These are phyloP conservation scores for Teunomyces kruisii DNA, from an alignment of 805 yeast species.

Conservation along the genomic window DNA sequence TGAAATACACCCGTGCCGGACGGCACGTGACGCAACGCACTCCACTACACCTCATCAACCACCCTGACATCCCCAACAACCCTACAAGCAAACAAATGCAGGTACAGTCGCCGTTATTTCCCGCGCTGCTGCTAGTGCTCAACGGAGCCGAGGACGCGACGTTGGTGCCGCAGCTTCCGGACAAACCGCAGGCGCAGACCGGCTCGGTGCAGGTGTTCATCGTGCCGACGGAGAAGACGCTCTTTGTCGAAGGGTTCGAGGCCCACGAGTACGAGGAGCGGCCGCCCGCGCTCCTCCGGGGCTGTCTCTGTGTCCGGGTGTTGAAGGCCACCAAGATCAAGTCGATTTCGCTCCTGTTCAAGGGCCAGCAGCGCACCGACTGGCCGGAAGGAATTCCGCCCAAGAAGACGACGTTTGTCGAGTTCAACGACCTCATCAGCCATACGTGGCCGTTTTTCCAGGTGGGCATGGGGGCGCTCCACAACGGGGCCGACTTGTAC, in stretches of 20 bases:
- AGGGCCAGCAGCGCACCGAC: conserved; percentile 75
- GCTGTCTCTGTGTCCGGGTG: conserved; percentile 69
- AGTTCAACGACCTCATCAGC: conserved; percentile 61
- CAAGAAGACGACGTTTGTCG: conserved; percentile 64
- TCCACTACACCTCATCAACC: not conserved
- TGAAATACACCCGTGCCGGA: no score
- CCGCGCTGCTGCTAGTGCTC: conserved; percentile 19
- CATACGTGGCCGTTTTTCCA: conserved; percentile 92
- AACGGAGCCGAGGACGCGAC: conserved; percentile 1
- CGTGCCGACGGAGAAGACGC: conserved; percentile 73
- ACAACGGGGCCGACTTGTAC: conserved; percentile 51
- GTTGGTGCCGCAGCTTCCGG: conserved; percentile 46
- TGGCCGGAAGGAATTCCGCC: conserved; percentile 99
- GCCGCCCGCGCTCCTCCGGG: conserved; percentile 81
- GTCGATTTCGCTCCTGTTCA: conserved; percentile 56
- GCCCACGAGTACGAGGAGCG: conserved; percentile 58
- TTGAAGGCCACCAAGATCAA: conserved; percentile 72
- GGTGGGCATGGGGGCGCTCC: conserved; percentile 19
- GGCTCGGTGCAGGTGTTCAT: conserved; percentile 69
- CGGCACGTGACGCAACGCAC: not conserved
- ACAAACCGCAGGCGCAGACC: conserved; percentile 58
- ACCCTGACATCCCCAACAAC: not conserved
- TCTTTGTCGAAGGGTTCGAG: conserved; percentile 82
- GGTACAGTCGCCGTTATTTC: conserved; percentile 24
- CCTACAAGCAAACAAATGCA: conserved; percentile 1